Percentiles rank a stretch among this genome's conserved stretches.
Conservation (phyloP, 441 rosid genomes). For the Isatis lusitanica region DNA sequence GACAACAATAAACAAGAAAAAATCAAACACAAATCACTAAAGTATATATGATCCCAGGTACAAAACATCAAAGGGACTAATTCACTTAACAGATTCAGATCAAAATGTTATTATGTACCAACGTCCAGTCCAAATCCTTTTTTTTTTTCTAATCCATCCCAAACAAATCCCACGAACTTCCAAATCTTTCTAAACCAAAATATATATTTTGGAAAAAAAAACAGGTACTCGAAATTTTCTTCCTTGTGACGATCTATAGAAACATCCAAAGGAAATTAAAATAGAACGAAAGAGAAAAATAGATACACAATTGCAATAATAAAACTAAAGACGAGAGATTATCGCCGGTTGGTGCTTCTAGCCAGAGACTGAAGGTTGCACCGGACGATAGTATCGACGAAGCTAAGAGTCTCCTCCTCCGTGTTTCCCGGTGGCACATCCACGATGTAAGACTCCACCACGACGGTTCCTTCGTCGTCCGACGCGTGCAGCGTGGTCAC, state of each 20-base stretch:
- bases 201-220: neutral
- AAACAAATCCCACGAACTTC: conserved; percentile 15
- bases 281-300: neutral
- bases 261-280: conserved; percentile 12
- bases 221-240: conserved; percentile 4
- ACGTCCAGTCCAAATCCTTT: neutral
- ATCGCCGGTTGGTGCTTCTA: conserved; percentile 42
- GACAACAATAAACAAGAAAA: neutral
- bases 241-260: conserved; percentile 16
- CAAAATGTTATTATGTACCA: conserved; percentile 16
- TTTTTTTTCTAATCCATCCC: neutral
- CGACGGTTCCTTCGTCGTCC: conserved; percentile 49
- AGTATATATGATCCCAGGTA: too few species aligned
- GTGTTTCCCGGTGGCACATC: conserved; percentile 78
- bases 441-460: conserved; percentile 71
- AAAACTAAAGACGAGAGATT: neutral
- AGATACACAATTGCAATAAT: conserved; percentile 22
- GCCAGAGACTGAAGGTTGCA: conserved; percentile 76
- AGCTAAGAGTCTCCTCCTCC: conserved; percentile 62
- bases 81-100: conserved; percentile 5
- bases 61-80: conserved; percentile 1
- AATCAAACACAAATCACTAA: neutral
- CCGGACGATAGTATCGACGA: conserved; percentile 64
- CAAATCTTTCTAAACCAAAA: conserved; percentile 14
- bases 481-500: conserved; percentile 64